A percentile compares a stretch with the other conserved stretches of the same genome.
Conservation (phyloP, 2,329 filamentous ascomycete species). For the Fusarium proliferatum region DNA sequence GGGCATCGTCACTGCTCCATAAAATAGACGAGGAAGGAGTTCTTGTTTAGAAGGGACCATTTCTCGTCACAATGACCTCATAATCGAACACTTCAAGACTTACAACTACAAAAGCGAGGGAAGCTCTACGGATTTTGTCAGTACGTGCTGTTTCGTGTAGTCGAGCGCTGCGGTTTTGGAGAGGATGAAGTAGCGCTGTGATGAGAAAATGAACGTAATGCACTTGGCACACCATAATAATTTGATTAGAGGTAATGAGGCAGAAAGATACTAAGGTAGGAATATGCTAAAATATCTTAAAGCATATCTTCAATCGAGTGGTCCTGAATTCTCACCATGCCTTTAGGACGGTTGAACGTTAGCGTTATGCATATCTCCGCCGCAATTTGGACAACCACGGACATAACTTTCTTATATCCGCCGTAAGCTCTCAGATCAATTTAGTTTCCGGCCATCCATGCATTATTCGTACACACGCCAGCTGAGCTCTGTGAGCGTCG, state of each 20-base stretch:
- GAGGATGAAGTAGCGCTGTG: too few species aligned
- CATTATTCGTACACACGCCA: not conserved
- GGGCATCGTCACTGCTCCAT: constrained; percentile 2
- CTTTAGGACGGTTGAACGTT: accelerated
- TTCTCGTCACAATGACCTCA: constrained; percentile 11
- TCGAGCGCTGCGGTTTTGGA: accelerated
- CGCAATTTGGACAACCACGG: too few species aligned
- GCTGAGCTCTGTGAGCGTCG: not conserved
- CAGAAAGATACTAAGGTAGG: too few species aligned
- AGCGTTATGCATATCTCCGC: not conserved
- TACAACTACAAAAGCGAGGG: accelerated
- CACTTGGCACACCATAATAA: accelerated
- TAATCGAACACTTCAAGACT: accelerated
- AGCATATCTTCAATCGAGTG: accelerated
- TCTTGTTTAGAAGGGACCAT: accelerated
- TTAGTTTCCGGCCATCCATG: too few species aligned
- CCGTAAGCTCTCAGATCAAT: too few species aligned
- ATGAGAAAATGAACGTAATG: accelerated
- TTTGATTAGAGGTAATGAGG: accelerated
- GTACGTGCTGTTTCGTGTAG: not conserved
- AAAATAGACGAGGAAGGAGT: not conserved
- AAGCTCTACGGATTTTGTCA: accelerated
- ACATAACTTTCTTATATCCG: too few species aligned
- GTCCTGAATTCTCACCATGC: accelerated
- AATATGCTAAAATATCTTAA: not conserved